A percentile compares a stretch with the other conserved stretches of the same genome.
Conservation (phyloP, 2,329 filamentous ascomycete species). For the Cladosporium velox region DNA sequence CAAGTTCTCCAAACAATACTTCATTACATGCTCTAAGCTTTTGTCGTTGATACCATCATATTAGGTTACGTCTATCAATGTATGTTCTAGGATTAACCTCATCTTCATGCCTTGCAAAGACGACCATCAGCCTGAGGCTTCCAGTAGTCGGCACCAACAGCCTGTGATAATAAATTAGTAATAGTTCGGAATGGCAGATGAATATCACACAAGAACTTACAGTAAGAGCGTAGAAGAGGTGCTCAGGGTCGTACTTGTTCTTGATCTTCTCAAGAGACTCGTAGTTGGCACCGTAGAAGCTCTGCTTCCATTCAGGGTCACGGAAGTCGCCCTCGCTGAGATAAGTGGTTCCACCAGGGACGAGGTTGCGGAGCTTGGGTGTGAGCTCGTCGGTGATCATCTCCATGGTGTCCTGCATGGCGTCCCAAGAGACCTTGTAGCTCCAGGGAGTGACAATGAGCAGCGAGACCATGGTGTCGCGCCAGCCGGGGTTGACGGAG, state of each 20-base stretch:
- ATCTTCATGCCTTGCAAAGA: slow-evolving; percentile 10
- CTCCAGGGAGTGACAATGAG: slow-evolving; percentile 43
- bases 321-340: slow-evolving; percentile 38
- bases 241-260: slow-evolving; percentile 45
- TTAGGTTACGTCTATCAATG: not conserved
- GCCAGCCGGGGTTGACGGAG: slow-evolving; percentile 44
- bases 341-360: slow-evolving; percentile 44
- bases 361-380: slow-evolving; percentile 42
- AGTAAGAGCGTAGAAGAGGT: slow-evolving; percentile 45
- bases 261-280: slow-evolving; percentile 41
- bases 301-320: slow-evolving; percentile 44
- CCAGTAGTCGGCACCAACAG: slow-evolving; percentile 17
- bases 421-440: slow-evolving; percentile 40
- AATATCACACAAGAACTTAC: slow-evolving; percentile 17
- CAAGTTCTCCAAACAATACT: no score
- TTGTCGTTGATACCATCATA: not conserved
- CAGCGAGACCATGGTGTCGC: slow-evolving; percentile 40
- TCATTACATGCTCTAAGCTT: no score
- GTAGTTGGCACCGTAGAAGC: slow-evolving; percentile 49
- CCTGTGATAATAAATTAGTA: not conserved
- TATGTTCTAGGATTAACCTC: not conserved
- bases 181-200: not conserved
- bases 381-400: slow-evolving; percentile 44
- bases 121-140: slow-evolving; percentile 3
- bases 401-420: slow-evolving; percentile 41